Base-by-base conservation (phyloP, 2,329 filamentous ascomycete genomes). In the Epichloe brachyelytri region DNA sequence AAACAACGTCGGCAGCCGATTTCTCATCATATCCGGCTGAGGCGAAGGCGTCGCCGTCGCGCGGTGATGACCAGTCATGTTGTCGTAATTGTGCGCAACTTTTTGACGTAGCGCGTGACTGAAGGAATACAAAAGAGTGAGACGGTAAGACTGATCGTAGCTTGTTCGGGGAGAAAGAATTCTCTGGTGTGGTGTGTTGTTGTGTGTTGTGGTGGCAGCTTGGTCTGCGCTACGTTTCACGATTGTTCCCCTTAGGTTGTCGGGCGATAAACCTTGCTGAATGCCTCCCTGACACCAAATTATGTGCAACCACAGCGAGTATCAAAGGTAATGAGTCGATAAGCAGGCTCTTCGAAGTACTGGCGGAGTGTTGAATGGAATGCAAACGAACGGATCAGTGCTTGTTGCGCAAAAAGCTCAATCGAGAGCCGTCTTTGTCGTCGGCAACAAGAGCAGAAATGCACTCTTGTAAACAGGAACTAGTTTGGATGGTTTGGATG, bases 1-100 rank as follows among this genome's bases (percentile, higher is more conserved):
- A 65, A 95, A 96, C 48, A 98, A 80, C 1, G 89, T 96, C 45
- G 93, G 93, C 53, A 98, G 79, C 57, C 93, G 80, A 65, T 95
- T 94, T 62, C 93, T 83, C 58, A 71, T 69, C 56, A 79, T 64
- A 58, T 84, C 80, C 45, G 79, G 78, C 55, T 74, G 68, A 45
- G 77, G 77, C 43, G 79, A 79, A 47, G 76, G 72, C 51, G 71
- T 70, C 51, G 65, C 58, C 55, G 61, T 57, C 54, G 62, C 57
- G 22, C 56, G 55, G 36, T 56, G 52, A 38, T 51, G 49, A 49
- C 55, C 56, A n/a, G 52, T 55, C 62, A 64, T 64, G n/a, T 48
- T 47, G 8, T 37, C 43, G 22, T 36, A 19, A 34, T 38, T n/a
- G 10, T 26, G 19, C 41, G n/a, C 41, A 19, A 8, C 3, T 22